Percentiles rank a stretch among this genome's conserved stretches.
Conservation (phyloP, 768 basidiomycete species). For the Phylloporus rhodoxanthus region DNA sequence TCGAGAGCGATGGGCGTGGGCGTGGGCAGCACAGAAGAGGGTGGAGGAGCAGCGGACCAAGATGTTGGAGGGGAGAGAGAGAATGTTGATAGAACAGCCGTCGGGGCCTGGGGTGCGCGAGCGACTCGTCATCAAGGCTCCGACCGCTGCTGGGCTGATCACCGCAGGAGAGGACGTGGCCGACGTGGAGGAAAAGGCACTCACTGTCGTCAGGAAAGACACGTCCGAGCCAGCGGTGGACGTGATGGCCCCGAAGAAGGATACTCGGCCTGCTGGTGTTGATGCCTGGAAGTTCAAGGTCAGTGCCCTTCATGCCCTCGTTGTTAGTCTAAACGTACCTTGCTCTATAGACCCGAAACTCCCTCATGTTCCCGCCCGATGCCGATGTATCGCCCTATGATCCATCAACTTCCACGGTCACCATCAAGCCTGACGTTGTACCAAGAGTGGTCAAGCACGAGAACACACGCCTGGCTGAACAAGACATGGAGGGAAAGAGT, state of each 20-base stretch:
- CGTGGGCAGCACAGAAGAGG: conserved; percentile 84
- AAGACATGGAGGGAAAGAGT: conserved; percentile 47
- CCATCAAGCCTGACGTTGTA: conserved; percentile 34
- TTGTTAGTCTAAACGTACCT: not conserved
- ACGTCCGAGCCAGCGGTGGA: conserved; percentile 39
- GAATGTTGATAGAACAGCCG: conserved; percentile 66
- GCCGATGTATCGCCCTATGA: conserved; percentile 81
- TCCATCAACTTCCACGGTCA: conserved; percentile 28
- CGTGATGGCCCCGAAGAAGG: conserved; percentile 78
- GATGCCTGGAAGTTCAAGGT: conserved; percentile 84
- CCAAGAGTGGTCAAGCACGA: conserved; percentile 67
- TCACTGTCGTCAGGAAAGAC: conserved; percentile 20
- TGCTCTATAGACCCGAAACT: conserved; percentile 71
- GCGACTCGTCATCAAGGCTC: conserved; percentile 57
- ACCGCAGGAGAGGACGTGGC: conserved; percentile 25
- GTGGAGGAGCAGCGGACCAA: conserved; percentile 63
- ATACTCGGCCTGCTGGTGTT: conserved; percentile 63
- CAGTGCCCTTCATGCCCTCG: conserved; percentile 9
- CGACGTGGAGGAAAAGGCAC: conserved; percentile 21
- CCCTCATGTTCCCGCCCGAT: conserved; percentile 92
- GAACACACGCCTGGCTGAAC: conserved; percentile 76
- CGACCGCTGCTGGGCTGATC: conserved; percentile 52
- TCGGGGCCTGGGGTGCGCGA: conserved; percentile 60
- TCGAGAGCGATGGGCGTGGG: conserved; percentile 84
- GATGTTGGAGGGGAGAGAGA: conserved; percentile 64